Conservation (phyloP, 768 basidiomycete species). For the Mycena rosella region DNA sequence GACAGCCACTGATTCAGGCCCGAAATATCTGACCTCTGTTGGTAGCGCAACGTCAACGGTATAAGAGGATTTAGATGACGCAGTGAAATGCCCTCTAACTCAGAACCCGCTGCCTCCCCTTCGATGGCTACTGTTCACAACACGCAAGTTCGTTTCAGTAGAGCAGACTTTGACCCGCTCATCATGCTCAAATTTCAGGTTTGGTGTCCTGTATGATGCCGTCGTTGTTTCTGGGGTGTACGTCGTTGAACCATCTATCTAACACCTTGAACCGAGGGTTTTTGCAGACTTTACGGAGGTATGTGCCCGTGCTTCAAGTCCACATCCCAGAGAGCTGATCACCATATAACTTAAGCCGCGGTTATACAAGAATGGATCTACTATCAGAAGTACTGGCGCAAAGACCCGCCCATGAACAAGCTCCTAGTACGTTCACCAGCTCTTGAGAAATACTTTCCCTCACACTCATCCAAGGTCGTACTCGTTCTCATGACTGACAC, state of each 20-base stretch:
- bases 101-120: no score
- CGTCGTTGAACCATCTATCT: no score
- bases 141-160: not conserved
- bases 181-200: not conserved
- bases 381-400: not conserved
- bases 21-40: no score
- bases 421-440: not conserved
- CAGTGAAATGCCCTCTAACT: no score
- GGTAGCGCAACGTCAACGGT: no score
- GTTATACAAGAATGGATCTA: not conserved
- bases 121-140: not conserved
- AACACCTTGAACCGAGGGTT: no score
- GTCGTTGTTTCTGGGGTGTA: not conserved
- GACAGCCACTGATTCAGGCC: no score
- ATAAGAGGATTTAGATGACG: no score
- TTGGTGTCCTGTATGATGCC: not conserved
- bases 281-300: not conserved
- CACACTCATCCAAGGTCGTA: not conserved
- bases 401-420: not conserved
- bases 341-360: not conserved
- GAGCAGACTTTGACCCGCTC: no score
- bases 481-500: not conserved
- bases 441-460: not conserved
- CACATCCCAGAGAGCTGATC: not conserved
- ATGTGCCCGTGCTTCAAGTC: not conserved